Conservation (phyloP, 192 early-diverging fungal genomes). For the Dispira simplex region DNA sequence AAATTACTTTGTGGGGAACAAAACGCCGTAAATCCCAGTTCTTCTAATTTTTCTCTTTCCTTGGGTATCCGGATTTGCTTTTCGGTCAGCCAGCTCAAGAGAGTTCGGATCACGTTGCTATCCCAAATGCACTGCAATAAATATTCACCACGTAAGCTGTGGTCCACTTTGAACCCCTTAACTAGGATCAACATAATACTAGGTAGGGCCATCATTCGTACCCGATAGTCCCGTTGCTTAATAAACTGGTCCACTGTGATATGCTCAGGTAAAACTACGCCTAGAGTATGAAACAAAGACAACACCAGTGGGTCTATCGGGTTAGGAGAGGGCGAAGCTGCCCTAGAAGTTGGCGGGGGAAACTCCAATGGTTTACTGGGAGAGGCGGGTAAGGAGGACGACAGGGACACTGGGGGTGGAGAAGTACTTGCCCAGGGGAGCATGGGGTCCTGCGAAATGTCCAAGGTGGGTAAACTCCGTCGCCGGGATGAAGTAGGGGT, state of each 20-base stretch:
- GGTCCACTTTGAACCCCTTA: conserved; percentile 9
- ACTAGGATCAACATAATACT: neutral
- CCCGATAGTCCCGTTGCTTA: neutral
- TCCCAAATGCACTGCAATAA: conserved; percentile 5
- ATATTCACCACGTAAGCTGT: neutral
- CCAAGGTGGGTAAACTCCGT: conserved; percentile 1
- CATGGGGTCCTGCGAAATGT: neutral
- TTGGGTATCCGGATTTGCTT: neutral
- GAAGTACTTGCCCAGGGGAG: neutral
- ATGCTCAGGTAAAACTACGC: neutral
- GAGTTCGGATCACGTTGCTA: neutral
- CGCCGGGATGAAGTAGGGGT: neutral
- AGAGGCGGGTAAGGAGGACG: neutral
- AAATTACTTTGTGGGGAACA: conserved; percentile 10
- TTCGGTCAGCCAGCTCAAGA: neutral
- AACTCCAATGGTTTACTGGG: neutral
- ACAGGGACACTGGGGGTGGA: neutral
- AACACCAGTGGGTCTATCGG: neutral
- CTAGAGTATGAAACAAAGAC: neutral
- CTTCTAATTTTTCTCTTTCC: conserved; percentile 5
- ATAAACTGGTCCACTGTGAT: neutral
- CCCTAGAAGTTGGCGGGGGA: neutral
- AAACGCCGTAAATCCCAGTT: conserved; percentile 2
- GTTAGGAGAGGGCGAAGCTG: neutral
- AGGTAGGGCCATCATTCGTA: neutral